A percentile compares a stretch with the other conserved stretches of the same genome.
These are phyloP conservation scores for Fomitopsis betulina DNA, from an alignment of 1,284 basidiomycete genomes.

Conservation along the genomic window DNA sequence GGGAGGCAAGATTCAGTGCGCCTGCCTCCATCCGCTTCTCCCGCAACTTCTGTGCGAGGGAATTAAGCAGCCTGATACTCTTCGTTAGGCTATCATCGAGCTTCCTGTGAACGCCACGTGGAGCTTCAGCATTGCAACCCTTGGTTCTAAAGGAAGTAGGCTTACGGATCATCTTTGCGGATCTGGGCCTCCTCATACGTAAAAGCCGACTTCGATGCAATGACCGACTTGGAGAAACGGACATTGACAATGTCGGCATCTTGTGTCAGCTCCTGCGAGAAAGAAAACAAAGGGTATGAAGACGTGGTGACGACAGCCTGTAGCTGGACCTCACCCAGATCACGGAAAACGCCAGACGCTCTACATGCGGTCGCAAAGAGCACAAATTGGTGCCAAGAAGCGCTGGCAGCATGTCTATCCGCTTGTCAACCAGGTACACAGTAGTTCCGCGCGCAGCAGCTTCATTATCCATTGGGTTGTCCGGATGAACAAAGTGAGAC, in stretches of 20 bases:
- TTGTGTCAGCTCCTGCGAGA: constrained; percentile 71
- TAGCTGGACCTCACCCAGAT: constrained; percentile 74
- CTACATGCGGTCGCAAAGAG: constrained; percentile 90
- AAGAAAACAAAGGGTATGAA: not conserved
- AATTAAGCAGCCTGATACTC: constrained; percentile 88
- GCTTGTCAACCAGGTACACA: constrained; percentile 97
- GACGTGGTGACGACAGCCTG: constrained; percentile 1
- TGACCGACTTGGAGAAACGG: constrained; percentile 94
- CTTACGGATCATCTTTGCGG: constrained; percentile 88
- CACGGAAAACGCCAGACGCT: constrained; percentile 92
- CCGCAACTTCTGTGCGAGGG: constrained; percentile 84
- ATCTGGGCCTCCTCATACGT: constrained; percentile 97
- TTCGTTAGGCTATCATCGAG: constrained; percentile 82
- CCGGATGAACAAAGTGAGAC: constrained; percentile 91
- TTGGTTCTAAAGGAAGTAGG: constrained; percentile 7
- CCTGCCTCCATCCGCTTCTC: constrained; percentile 89
- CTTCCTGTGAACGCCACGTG: constrained; percentile 38
- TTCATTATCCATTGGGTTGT: constrained; percentile 96
- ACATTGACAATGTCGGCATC: constrained; percentile 90
- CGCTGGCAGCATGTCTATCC: constrained; percentile 97
- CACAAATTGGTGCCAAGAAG: constrained; percentile 96
- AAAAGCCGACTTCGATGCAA: constrained; percentile 95
- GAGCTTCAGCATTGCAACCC: not conserved
- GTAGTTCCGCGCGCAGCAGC: constrained; percentile 95
- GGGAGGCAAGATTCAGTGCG: constrained; percentile 94